These are phyloP conservation scores for Leptodontidium sp. DNA, from an alignment of 2,329 filamentous ascomycete genomes.

Conservation along the genomic window DNA sequence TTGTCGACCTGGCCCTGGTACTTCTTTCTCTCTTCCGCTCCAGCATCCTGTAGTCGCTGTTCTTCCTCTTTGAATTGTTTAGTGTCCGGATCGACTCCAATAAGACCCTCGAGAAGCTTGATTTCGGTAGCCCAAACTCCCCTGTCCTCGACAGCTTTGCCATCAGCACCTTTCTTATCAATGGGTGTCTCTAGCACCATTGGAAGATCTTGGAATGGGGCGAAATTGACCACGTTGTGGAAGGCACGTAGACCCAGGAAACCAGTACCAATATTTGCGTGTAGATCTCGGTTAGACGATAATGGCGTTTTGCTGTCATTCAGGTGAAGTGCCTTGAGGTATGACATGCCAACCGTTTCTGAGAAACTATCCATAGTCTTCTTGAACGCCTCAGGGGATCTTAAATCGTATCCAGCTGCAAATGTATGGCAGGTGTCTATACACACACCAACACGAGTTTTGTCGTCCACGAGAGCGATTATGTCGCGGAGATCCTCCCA, in stretches of 20 bases:
- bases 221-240: constrained; percentile 87
- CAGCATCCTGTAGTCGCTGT: constrained; percentile 69
- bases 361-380: constrained; percentile 81
- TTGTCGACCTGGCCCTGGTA: constrained; percentile 82
- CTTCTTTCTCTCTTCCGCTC: constrained; percentile 75
- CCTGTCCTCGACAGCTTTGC: constrained; percentile 78
- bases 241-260: constrained; percentile 92
- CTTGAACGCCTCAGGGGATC: constrained; percentile 76
- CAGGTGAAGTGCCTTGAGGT: constrained; percentile 86
- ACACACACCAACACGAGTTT: constrained; percentile 87
- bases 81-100: constrained; percentile 82
- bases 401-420: constrained; percentile 90
- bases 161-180: constrained; percentile 71
- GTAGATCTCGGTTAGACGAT: constrained; percentile 82
- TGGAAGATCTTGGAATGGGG: constrained; percentile 77
- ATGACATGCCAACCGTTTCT: constrained; percentile 75
- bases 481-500: constrained; percentile 90
- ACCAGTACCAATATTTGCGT: constrained; percentile 95
- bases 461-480: constrained; percentile 81
- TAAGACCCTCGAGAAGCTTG: constrained; percentile 87
- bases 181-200: constrained; percentile 98
- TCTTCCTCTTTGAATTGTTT: constrained; percentile 76
- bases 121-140: constrained; percentile 92
- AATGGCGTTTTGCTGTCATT: constrained; percentile 97
- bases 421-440: constrained; percentile 98